These are phyloP conservation scores for Takakia lepidozioides DNA, from an alignment of 225 moss, liverwort and hornwort genomes.

Conservation along the genomic window DNA sequence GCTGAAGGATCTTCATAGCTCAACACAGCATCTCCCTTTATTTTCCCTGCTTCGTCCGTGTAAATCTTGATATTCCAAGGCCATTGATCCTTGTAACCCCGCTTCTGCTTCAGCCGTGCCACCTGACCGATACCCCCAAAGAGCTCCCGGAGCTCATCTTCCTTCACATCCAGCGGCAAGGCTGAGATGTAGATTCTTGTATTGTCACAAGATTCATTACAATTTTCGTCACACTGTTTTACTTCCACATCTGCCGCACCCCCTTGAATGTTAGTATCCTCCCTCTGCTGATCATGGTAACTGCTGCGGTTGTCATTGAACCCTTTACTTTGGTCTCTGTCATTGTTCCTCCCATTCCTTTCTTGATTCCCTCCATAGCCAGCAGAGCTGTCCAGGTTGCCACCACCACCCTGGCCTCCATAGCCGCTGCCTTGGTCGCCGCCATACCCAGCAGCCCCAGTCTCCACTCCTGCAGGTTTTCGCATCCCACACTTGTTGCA, in stretches of 20 bases:
- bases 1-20: slow-evolving; percentile 97
- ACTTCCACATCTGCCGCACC: slow-evolving; percentile 35
- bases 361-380: slow-evolving; percentile 20
- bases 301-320: slow-evolving; percentile 31
- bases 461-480: slow-evolving; percentile 36
- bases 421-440: slow-evolving; percentile 29
- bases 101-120: slow-evolving; percentile 97
- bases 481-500: slow-evolving; percentile 50
- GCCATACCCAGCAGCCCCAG: slow-evolving; percentile 22
- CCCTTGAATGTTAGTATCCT: slow-evolving; percentile 21
- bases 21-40: slow-evolving; percentile 91
- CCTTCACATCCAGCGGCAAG: slow-evolving; percentile 69
- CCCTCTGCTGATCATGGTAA: slow-evolving; percentile 42
- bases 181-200: slow-evolving; percentile 94
- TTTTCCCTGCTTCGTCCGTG: slow-evolving; percentile 71
- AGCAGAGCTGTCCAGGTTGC: slow-evolving; percentile 30
- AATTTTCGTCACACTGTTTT: slow-evolving; percentile 96
- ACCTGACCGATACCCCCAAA: slow-evolving; percentile 98
- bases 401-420: slow-evolving; percentile 37
- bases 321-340: slow-evolving; percentile 51
- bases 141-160: slow-evolving; percentile 80
- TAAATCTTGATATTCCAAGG: slow-evolving; percentile 98
- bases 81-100: slow-evolving; percentile 99
- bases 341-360: slow-evolving; percentile 28
- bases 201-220: slow-evolving; percentile 83